Evolutionary conservation across 208 protist genomes (phyloP).

Genomic region (Leptomonas pyrrhocoris): DNA sequence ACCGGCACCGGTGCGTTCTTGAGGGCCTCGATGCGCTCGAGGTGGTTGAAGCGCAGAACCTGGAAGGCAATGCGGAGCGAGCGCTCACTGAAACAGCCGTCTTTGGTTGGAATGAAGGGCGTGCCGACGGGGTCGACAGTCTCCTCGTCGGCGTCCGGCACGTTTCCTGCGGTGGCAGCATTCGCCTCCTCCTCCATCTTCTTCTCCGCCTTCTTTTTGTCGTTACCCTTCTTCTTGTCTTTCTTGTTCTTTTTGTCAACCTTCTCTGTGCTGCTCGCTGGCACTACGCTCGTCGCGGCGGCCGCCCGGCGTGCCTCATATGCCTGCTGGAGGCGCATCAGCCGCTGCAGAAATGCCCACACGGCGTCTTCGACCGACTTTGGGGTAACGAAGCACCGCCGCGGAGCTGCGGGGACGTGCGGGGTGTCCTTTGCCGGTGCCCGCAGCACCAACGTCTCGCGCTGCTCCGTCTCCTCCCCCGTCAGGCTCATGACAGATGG

Average conservation of each 20-base stretch:
- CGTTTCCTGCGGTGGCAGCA: background rate
- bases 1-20: conserved; percentile 36
- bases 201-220: conserved; percentile 1
- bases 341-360: conserved; percentile 47
- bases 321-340: conserved; percentile 45
- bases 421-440: conserved; percentile 45
- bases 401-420: conserved; percentile 35
- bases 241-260: conserved; percentile 15
- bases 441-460: conserved; percentile 54
- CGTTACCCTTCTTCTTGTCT: background rate
- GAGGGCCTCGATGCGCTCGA: conserved; percentile 40
- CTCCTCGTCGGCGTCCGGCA: background rate
- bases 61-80: conserved; percentile 49
- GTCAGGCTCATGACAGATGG: conserved; percentile 18
- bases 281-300: background rate
- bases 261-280: background rate
- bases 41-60: conserved; percentile 41
- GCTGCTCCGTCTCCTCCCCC: conserved; percentile 1
- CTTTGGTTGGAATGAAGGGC: conserved; percentile 31
- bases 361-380: conserved; percentile 50
- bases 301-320: conserved; percentile 28
- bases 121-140: background rate
- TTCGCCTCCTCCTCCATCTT: background rate
- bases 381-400: conserved; percentile 43
- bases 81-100: conserved; percentile 44